Percentiles rank a stretch among this genome's conserved stretches.
phyloP scores from a whole-genome alignment of 2,329 filamentous ascomycete genomes.

The Fusarium cyanostomum region DNA sequence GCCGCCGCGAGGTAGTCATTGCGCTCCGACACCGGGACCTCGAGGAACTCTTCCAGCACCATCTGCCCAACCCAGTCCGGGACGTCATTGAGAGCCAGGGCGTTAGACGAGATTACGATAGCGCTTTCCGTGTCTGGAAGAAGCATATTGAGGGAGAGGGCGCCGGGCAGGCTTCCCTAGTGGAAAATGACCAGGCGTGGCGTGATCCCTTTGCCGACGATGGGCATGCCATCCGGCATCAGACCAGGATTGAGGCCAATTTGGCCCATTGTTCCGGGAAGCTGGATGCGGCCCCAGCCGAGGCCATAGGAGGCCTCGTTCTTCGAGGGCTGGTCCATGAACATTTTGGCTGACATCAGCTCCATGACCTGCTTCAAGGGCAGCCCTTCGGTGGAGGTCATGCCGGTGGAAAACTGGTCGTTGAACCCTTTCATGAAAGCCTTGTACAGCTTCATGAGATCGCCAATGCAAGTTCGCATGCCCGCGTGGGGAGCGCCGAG shows the following conservation, averaged over 20 bases:
- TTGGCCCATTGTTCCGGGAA: slow-evolving; percentile 9
- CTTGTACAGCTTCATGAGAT: slow-evolving; percentile 15
- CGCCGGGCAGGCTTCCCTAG: slow-evolving; percentile 13
- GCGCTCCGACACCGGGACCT: background rate
- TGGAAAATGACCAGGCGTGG: slow-evolving; percentile 8
- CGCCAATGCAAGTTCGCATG: slow-evolving; percentile 2
- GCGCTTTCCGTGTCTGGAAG: slow-evolving; percentile 11
- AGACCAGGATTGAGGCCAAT: slow-evolving; percentile 12
- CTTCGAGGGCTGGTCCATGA: background rate
- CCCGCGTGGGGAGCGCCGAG: background rate
- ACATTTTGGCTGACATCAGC: background rate
- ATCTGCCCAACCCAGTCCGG: slow-evolving; percentile 16
- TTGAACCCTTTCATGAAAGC: background rate
- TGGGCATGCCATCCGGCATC: slow-evolving; percentile 3
- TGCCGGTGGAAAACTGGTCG: background rate
- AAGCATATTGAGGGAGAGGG: slow-evolving; percentile 1
- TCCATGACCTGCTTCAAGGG: background rate
- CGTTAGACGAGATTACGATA: slow-evolving; percentile 17
- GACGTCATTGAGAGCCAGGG: slow-evolving; percentile 14
- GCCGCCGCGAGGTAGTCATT: slow-evolving; percentile 5
- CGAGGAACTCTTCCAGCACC: slow-evolving; percentile 12
- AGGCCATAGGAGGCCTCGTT: slow-evolving; percentile 6
- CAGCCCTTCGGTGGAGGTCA: background rate
- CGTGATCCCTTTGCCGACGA: slow-evolving; percentile 1
- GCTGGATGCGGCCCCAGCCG: slow-evolving; percentile 11